These are phyloP conservation scores for Fraxinus excelsior DNA, from an alignment of 257 asterid genomes.

Conservation along the genomic window DNA sequence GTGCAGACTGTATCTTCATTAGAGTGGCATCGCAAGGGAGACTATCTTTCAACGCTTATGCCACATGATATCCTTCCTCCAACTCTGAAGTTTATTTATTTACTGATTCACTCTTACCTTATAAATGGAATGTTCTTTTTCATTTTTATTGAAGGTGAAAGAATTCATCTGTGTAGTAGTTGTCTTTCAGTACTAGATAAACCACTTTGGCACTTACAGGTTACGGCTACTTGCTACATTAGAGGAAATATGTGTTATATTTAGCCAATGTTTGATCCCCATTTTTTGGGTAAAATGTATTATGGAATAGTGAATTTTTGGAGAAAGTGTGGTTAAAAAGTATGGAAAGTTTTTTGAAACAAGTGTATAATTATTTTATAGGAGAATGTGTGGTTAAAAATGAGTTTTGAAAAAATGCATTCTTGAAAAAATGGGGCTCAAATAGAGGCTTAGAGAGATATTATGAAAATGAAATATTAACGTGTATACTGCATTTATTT, in stretches of 20 bases:
- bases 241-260: neutral
- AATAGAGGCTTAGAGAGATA: neutral
- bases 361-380: too few relatives aligned
- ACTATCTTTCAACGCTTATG: conserved; percentile 82
- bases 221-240: neutral
- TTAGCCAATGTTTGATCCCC: too few relatives aligned
- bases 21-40: conserved; percentile 99
- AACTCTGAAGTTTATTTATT: conserved; percentile 20
- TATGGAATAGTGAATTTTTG: too few relatives aligned
- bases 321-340: too few relatives aligned
- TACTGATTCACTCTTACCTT: conserved; percentile 18
- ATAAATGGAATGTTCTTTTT: neutral
- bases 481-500: neutral
- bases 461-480: neutral
- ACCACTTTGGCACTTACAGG: neutral
- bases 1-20: conserved; percentile 82
- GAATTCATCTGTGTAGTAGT: neutral
- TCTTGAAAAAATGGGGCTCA: too few relatives aligned
- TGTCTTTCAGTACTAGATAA: neutral
- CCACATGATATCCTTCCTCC: conserved; percentile 94
- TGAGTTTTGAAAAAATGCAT: too few relatives aligned
- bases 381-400: too few relatives aligned
- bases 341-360: too few relatives aligned
- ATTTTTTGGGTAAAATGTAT: too few relatives aligned
- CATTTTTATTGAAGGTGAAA: neutral